Evolutionary conservation across 2,329 filamentous ascomycete species (phyloP).

Genomic region (Sclerotinia trifoliorum): DNA sequence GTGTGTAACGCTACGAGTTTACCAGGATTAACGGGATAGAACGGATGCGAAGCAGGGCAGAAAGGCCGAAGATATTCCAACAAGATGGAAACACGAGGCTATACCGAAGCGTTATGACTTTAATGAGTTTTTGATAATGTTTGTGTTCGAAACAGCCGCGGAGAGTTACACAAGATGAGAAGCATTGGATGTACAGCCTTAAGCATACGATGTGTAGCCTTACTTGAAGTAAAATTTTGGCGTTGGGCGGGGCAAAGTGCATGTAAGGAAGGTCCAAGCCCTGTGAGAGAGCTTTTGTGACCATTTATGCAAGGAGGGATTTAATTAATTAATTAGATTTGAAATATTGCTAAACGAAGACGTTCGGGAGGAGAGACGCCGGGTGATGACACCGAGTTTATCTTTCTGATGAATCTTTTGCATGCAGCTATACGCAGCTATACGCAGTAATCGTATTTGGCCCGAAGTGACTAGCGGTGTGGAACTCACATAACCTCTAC

Average conservation of each 20-base stretch:
- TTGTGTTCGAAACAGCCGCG: slow-evolving; percentile 15
- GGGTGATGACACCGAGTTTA: slow-evolving; percentile 2
- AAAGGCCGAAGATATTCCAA: slow-evolving; percentile 5
- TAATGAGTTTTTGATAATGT: slow-evolving; percentile 8
- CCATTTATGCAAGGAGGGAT: slow-evolving; percentile 17
- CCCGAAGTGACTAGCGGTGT: slow-evolving; percentile 18
- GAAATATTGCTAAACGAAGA: slow-evolving; percentile 3
- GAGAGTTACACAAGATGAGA: slow-evolving; percentile 13
- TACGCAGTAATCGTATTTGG: slow-evolving; percentile 14
- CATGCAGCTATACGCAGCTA: neutral
- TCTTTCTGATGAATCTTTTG: neutral
- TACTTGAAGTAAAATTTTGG: slow-evolving; percentile 3
- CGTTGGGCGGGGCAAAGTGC: neutral
- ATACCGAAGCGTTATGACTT: slow-evolving; percentile 4
- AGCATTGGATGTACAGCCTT: neutral
- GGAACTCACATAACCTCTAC: slow-evolving; percentile 1
- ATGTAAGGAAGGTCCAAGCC: slow-evolving; percentile 4
- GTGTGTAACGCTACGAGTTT: slow-evolving; percentile 1
- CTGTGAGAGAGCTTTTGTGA: neutral
- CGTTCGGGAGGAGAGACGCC: neutral
- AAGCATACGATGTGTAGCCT: neutral
- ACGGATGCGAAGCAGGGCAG: neutral
- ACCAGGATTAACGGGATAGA: neutral
- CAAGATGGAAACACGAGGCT: slow-evolving; percentile 10
- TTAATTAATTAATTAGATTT: neutral